These are phyloP conservation scores for Platanthera guangdongensis DNA, from an alignment of 106 monocot genomes.

Conservation along the genomic window DNA sequence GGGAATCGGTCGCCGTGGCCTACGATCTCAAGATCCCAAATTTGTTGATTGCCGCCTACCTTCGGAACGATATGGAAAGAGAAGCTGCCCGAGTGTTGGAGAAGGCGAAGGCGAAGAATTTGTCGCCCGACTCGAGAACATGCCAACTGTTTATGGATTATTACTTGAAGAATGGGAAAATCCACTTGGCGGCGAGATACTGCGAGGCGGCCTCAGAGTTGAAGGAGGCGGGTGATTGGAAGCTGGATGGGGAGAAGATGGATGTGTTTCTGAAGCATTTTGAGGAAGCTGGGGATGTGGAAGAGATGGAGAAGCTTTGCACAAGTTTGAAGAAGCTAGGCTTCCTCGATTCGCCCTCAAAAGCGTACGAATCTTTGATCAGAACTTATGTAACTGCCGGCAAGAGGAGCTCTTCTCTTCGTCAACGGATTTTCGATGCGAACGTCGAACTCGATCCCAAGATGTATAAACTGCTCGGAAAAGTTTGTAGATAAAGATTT, in stretches of 20 bases:
- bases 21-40: slow-evolving; percentile 33
- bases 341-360: slow-evolving; percentile 7
- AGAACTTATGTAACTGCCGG: too few species aligned
- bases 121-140: slow-evolving; percentile 9
- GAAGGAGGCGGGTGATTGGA: slow-evolving; percentile 8
- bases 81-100: slow-evolving; percentile 24
- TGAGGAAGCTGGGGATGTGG: slow-evolving; percentile 24
- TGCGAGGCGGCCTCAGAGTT: slow-evolving; percentile 5
- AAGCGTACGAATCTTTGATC: too few species aligned
- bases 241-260: slow-evolving; percentile 18
- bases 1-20: slow-evolving; percentile 19
- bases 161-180: slow-evolving; percentile 18
- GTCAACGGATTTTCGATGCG: too few species aligned
- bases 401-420: too few species aligned
- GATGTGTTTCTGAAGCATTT: slow-evolving; percentile 9
- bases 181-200: slow-evolving; percentile 14
- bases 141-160: slow-evolving; percentile 25
- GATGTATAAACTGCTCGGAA: too few species aligned
- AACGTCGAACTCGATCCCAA: too few species aligned
- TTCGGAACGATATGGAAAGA: slow-evolving; percentile 15
- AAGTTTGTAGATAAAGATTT: too few species aligned
- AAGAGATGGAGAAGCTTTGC: slow-evolving; percentile 17
- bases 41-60: slow-evolving; percentile 17
- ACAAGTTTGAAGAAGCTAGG: slow-evolving; percentile 15
- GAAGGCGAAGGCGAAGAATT: slow-evolving; percentile 16